phyloP scores from a whole-genome alignment of 2,329 filamentous ascomycete species.

The Clathrospora elynae region DNA sequence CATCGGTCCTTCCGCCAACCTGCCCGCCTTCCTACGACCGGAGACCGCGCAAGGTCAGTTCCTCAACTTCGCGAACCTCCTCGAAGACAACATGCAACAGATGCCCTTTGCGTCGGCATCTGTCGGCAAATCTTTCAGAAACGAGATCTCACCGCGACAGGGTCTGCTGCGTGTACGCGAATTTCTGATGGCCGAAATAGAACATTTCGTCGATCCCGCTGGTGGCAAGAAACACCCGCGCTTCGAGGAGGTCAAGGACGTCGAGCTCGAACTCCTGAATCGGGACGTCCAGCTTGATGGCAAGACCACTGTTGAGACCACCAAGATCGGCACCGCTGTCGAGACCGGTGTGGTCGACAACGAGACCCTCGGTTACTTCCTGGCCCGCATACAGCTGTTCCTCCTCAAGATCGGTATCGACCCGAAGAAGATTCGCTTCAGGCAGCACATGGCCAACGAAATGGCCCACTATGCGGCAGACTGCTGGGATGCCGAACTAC shows the following conservation, averaged over 20 bases:
- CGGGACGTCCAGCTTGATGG: slow-evolving; percentile 84
- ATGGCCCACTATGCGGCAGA: slow-evolving; percentile 95
- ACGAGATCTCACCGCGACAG: slow-evolving; percentile 92
- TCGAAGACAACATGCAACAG: slow-evolving; percentile 91
- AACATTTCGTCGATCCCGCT: slow-evolving; percentile 95
- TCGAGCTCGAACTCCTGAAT: slow-evolving; percentile 83
- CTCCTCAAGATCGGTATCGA: slow-evolving; percentile 87
- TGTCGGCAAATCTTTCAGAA: slow-evolving; percentile 97
- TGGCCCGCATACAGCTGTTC: slow-evolving; percentile 92
- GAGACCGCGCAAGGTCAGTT: slow-evolving; percentile 99
- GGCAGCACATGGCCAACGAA: slow-evolving; percentile 92
- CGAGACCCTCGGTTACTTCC: slow-evolving; percentile 96
- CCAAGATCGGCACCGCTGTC: slow-evolving; percentile 86
- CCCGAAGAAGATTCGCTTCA: slow-evolving; percentile 85
- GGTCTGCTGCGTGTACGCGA: slow-evolving; percentile 93
- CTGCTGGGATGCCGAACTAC: slow-evolving; percentile 96
- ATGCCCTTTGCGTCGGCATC: slow-evolving; percentile 98
- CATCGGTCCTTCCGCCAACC: slow-evolving; percentile 88
- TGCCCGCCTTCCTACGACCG: slow-evolving; percentile 68
- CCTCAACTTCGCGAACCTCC: slow-evolving; percentile 92
- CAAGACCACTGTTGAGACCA: slow-evolving; percentile 73
- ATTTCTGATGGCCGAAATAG: slow-evolving; percentile 98
- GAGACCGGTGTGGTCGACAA: slow-evolving; percentile 85
- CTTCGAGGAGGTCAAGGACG: slow-evolving; percentile 81
- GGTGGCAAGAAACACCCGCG: slow-evolving; percentile 92